These are phyloP conservation scores for Exophiala sideris DNA, from an alignment of 2,329 filamentous ascomycete species.

Conservation along the genomic window DNA sequence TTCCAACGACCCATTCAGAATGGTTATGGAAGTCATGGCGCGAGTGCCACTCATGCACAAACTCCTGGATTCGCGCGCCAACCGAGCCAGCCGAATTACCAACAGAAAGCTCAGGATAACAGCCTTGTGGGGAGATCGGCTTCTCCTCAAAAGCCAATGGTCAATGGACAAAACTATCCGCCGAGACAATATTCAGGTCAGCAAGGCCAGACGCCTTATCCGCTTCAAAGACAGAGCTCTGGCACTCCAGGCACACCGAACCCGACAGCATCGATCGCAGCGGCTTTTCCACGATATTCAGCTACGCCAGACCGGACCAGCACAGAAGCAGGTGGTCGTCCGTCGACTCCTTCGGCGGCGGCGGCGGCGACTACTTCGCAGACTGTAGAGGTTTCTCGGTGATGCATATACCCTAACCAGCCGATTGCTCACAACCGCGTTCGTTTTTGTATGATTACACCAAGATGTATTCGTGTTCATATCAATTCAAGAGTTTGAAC, in stretches of 20 bases:
- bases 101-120: constrained; percentile 30
- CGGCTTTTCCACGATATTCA: constrained; percentile 8
- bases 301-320: not conserved
- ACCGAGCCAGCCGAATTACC: constrained; percentile 30
- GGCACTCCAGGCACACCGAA: constrained; percentile 13
- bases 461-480: too few relatives aligned
- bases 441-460: too few relatives aligned
- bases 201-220: constrained; percentile 12
- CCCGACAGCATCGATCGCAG: not conserved
- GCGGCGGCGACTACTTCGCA: constrained; percentile 4
- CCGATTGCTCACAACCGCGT: too few relatives aligned
- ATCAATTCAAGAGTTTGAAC: too few relatives aligned
- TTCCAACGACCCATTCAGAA: constrained; percentile 41
- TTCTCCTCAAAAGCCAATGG: constrained; percentile 24
- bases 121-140: constrained; percentile 11
- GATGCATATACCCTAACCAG: not conserved
- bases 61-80: constrained; percentile 25
- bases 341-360: not conserved
- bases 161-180: constrained; percentile 23
- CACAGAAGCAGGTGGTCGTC: not conserved
- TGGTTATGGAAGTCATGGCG: constrained; percentile 29
- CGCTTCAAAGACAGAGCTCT: constrained; percentile 13
- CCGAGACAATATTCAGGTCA: constrained; percentile 11
- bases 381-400: constrained; percentile 19
- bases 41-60: constrained; percentile 16